Evolutionary conservation across 805 yeast genomes (phyloP).

Genomic region (Starmerella vitae): DNA sequence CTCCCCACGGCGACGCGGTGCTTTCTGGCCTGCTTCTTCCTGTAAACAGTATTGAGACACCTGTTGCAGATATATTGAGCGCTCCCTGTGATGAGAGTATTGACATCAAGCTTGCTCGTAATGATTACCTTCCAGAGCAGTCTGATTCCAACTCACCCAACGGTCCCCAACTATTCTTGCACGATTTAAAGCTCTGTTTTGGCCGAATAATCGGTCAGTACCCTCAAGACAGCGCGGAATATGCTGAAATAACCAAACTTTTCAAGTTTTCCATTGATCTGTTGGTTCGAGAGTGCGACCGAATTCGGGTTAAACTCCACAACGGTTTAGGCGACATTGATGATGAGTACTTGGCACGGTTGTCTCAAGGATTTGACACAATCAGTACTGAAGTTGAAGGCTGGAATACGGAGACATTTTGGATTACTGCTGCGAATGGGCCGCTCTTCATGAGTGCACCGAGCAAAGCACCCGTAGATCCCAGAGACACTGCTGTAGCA

Average conservation of each 20-base stretch:
- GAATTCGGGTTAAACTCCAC: constrained; percentile 15
- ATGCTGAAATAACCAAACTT: constrained; percentile 20
- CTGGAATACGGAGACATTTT: constrained; percentile 78
- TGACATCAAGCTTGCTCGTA: constrained; percentile 11
- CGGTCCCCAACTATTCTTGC: constrained; percentile 11
- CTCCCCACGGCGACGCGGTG: constrained; percentile 11
- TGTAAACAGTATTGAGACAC: constrained; percentile 5
- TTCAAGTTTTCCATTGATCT: constrained; percentile 26
- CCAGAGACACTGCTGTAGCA: constrained; percentile 54
- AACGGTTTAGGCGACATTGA: constrained; percentile 12
- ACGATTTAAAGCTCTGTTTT: constrained; percentile 25
- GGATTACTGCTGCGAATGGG: constrained; percentile 45
- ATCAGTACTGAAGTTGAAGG: constrained; percentile 51
- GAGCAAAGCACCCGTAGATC: constrained; percentile 59
- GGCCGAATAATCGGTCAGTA: constrained; percentile 18
- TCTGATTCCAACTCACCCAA: background rate
- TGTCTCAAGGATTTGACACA: constrained; percentile 21
- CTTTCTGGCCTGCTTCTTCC: constrained; percentile 15
- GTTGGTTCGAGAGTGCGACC: constrained; percentile 26
- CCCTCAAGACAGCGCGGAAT: constrained; percentile 23
- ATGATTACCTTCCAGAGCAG: constrained; percentile 4
- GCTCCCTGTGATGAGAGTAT: constrained; percentile 14
- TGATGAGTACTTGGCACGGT: constrained; percentile 17
- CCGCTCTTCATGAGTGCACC: constrained; percentile 71
- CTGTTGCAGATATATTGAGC: constrained; percentile 14